Evolutionary conservation across 2,329 filamentous ascomycete species (phyloP).

Genomic region (Chalara sp.): DNA sequence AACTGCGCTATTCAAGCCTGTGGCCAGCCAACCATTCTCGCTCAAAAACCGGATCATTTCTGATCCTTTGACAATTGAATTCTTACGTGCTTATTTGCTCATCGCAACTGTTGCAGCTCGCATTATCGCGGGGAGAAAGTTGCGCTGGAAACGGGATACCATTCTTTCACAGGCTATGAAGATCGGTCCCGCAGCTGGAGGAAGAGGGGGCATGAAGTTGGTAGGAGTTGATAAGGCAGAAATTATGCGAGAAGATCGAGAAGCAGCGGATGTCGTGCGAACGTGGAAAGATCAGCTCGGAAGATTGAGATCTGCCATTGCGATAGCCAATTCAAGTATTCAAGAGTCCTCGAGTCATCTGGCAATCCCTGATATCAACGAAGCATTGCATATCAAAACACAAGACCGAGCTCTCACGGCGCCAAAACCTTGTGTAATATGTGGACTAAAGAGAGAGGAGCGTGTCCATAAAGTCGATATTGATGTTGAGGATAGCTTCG

Average conservation of each 20-base stretch:
- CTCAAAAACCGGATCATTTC: slow-evolving; percentile 58
- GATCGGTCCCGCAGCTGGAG: slow-evolving; percentile 67
- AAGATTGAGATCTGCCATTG: slow-evolving; percentile 65
- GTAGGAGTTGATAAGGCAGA: slow-evolving; percentile 79
- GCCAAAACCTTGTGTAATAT: slow-evolving; percentile 72
- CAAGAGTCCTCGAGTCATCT: slow-evolving; percentile 25
- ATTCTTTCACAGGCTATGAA: slow-evolving; percentile 82
- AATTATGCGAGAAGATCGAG: slow-evolving; percentile 74
- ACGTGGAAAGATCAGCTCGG: slow-evolving; percentile 73
- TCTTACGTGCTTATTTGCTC: slow-evolving; percentile 57
- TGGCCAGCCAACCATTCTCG: slow-evolving; percentile 49
- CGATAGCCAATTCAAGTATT: slow-evolving; percentile 47
- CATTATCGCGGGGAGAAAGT: slow-evolving; percentile 75
- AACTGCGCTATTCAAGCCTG: slow-evolving; percentile 56
- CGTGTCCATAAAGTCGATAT: slow-evolving; percentile 65
- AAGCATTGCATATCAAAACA: slow-evolving; percentile 60
- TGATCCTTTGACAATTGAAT: slow-evolving; percentile 53
- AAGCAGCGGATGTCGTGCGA: slow-evolving; percentile 69
- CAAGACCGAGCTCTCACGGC: slow-evolving; percentile 70
- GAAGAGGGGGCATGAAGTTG: slow-evolving; percentile 87
- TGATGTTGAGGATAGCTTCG: slow-evolving; percentile 80
- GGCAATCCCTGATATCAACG: slow-evolving; percentile 61
- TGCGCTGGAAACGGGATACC: slow-evolving; percentile 86
- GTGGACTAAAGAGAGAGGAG: slow-evolving; percentile 83
- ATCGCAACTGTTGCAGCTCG: slow-evolving; percentile 65